A percentile compares a stretch with the other conserved stretches of the same genome.
Conservation (phyloP, 306 rosid genomes). For the Dalbergia oliveri region DNA sequence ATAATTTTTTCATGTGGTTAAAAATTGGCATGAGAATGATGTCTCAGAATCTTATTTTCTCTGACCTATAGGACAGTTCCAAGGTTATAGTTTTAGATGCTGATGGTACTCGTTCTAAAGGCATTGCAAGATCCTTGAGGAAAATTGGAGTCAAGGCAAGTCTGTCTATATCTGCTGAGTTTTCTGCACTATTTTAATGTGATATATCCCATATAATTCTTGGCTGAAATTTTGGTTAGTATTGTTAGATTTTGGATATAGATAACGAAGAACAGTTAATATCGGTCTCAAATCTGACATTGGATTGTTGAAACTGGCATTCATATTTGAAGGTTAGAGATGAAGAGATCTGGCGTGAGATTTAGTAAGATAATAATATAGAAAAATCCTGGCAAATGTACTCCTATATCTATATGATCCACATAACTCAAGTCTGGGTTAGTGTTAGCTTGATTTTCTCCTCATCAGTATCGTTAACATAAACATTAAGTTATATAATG, state of each 20-base stretch:
- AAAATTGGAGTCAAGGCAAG: slow-evolving; percentile 89
- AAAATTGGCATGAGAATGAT: slow-evolving; percentile 54
- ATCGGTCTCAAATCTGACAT: slow-evolving; percentile 29
- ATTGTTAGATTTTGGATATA: slow-evolving; percentile 17
- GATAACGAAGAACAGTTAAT: slow-evolving; percentile 19
- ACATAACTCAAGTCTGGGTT: slow-evolving; percentile 22
- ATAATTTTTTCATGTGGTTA: slow-evolving; percentile 39
- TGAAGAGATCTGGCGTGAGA: slow-evolving; percentile 31
- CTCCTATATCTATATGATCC: slow-evolving; percentile 3
- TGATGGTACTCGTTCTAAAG: slow-evolving; percentile 83
- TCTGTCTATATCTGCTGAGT: slow-evolving; percentile 46
- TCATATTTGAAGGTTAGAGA: slow-evolving; percentile 41
- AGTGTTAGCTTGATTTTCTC: slow-evolving; percentile 32
- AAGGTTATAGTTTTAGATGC: slow-evolving; percentile 90
- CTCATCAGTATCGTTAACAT: slow-evolving; percentile 17
- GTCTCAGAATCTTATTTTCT: slow-evolving; percentile 59
- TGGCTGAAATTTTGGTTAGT: slow-evolving; percentile 32
- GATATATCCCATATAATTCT: slow-evolving; percentile 12
- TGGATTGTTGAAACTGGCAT: slow-evolving; percentile 30
- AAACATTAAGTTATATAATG: slow-evolving; percentile 4
- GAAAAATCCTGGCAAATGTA: slow-evolving; percentile 18
- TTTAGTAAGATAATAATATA: slow-evolving; percentile 28
- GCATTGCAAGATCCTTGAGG: slow-evolving; percentile 90
- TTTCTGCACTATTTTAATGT: slow-evolving; percentile 27
- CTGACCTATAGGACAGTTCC: slow-evolving; percentile 91